These are phyloP conservation scores for Flaveria sonorensis DNA, from an alignment of 129 eudicot species.

Conservation along the genomic window DNA sequence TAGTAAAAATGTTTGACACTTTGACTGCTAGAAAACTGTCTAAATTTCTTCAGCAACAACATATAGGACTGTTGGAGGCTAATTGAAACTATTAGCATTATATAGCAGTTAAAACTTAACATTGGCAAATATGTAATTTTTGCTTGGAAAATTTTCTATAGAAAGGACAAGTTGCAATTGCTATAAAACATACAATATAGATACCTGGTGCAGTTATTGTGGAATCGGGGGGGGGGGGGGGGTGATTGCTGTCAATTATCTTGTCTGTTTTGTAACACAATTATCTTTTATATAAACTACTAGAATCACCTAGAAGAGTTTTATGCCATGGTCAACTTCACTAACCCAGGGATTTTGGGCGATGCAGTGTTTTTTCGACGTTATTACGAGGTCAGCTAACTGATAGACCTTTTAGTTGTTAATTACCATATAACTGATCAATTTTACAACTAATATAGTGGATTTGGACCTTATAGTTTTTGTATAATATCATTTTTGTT, in stretches of 20 bases:
- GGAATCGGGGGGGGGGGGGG: background rate
- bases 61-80: no score
- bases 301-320: constrained; percentile 98
- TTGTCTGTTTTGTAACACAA: constrained; percentile 24
- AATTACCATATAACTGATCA: background rate
- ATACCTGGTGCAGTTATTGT: constrained; percentile 14
- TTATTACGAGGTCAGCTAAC: constrained; percentile 71
- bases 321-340: constrained; percentile 94
- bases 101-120: constrained; percentile 10
- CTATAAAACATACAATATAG: constrained; percentile 1
- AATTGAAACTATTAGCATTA: constrained; percentile 4
- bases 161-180: background rate
- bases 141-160: background rate
- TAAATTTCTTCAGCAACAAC: constrained; percentile 7
- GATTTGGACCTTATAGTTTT: constrained; percentile 2
- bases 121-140: background rate
- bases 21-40: background rate
- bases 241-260: constrained; percentile 10
- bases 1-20: background rate
- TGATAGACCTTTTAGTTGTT: constrained; percentile 4
- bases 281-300: no score
- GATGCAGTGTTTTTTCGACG: constrained; percentile 89
- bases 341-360: constrained; percentile 94
- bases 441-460: constrained; percentile 9
- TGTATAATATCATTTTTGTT: background rate